Evolutionary conservation across 495 filamentous ascomycete species (phyloP).

Genomic region (Cairneyella variabilis): DNA sequence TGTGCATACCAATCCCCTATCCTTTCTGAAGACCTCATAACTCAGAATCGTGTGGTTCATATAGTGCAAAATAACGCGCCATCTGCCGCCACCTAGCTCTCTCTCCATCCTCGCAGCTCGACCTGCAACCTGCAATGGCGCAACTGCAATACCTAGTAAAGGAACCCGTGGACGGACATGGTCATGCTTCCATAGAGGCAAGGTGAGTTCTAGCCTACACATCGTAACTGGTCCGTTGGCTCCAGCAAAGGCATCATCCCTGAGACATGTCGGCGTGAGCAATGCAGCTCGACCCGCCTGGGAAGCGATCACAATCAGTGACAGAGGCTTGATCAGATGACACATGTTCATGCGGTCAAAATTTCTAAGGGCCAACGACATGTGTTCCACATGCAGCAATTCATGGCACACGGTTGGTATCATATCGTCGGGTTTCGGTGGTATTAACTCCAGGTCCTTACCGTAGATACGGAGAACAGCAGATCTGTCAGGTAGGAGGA

Average conservation of each 20-base stretch:
- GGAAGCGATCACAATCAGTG: slow-evolving; percentile 68
- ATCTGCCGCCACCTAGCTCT: slow-evolving; percentile 41
- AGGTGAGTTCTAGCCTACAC: slow-evolving; percentile 54
- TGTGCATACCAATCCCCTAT: slow-evolving; percentile 19
- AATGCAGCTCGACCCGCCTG: slow-evolving; percentile 73
- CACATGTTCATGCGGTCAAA: slow-evolving; percentile 74
- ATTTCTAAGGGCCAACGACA: background rate
- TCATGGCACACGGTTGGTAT: background rate
- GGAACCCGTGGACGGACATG: slow-evolving; percentile 23
- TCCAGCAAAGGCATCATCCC: background rate
- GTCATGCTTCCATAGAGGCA: slow-evolving; percentile 37
- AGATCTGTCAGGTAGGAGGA: too few species aligned
- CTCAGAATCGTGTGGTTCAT: slow-evolving; percentile 71
- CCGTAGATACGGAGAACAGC: background rate
- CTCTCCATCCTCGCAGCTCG: slow-evolving; percentile 37
- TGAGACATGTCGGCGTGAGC: slow-evolving; percentile 57
- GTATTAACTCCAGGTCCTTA: slow-evolving; percentile 33
- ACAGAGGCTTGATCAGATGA: slow-evolving; percentile 71
- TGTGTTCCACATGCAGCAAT: background rate
- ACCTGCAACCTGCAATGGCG: slow-evolving; percentile 13
- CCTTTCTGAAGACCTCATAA: slow-evolving; percentile 62
- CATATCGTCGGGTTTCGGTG: slow-evolving; percentile 24
- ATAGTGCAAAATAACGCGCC: slow-evolving; percentile 73
- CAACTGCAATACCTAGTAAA: slow-evolving; percentile 48
- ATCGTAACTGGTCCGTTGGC: slow-evolving; percentile 10